Conservation (phyloP, 768 basidiomycete genomes). For the Kwoniella bestiolae region DNA sequence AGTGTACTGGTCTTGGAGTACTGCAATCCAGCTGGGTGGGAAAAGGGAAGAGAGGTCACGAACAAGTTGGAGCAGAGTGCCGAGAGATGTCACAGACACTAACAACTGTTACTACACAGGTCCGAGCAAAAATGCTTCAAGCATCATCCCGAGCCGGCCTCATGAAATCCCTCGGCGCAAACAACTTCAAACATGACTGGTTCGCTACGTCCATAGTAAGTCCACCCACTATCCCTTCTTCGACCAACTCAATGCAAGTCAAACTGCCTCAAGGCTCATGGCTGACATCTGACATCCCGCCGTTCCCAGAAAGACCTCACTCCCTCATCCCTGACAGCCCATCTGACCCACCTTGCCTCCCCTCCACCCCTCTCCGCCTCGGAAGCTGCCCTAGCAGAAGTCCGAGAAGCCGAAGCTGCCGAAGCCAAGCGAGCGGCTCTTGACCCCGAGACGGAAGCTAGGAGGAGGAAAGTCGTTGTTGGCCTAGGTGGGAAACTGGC, state of each 20-base stretch:
- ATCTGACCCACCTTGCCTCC: constrained; percentile 71
- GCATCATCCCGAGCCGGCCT: constrained; percentile 53
- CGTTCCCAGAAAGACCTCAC: constrained; percentile 58
- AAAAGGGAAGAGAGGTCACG: too few species aligned
- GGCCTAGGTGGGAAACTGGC: constrained; percentile 65
- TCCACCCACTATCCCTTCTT: background rate
- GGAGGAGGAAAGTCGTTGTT: constrained; percentile 39
- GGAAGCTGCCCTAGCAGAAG: constrained; percentile 79
- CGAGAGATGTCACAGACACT: too few species aligned
- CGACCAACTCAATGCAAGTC: too few species aligned
- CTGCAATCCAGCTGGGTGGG: too few species aligned
- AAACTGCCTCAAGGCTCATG: too few species aligned
- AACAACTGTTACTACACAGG: too few species aligned
- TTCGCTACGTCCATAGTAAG: constrained; percentile 53
- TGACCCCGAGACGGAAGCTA: constrained; percentile 43
- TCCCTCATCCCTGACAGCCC: constrained; percentile 68
- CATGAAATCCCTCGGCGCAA: constrained; percentile 51
- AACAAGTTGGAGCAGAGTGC: too few species aligned
- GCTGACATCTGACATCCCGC: too few species aligned
- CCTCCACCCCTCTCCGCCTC: constrained; percentile 80
- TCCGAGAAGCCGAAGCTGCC: constrained; percentile 75
- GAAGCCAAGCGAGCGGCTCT: constrained; percentile 55
- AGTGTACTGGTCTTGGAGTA: too few species aligned
- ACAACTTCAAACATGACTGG: constrained; percentile 55
- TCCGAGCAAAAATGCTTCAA: constrained; percentile 57